phyloP scores from a whole-genome alignment of 2,329 filamentous ascomycete species.

The Exophiala bonariae region DNA sequence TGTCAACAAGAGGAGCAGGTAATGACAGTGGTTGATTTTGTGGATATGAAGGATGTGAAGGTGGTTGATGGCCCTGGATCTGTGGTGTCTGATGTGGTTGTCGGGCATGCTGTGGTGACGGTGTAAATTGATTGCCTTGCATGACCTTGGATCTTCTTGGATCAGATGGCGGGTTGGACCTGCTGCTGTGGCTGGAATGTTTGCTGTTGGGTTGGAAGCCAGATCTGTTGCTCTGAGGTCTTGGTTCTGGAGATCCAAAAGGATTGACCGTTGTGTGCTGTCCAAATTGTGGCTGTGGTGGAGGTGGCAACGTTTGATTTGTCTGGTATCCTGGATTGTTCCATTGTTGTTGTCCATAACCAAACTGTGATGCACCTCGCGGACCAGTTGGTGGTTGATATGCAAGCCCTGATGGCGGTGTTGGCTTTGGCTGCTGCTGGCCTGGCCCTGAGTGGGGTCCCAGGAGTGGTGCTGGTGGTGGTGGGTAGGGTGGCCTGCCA shows the following conservation, averaged over 20 bases:
- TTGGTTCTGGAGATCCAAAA: conserved; percentile 16
- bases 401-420: too few relatives aligned
- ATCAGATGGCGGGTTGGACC: conserved; percentile 1
- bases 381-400: too few relatives aligned
- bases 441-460: too few relatives aligned
- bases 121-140: neutral
- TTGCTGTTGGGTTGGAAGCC: neutral
- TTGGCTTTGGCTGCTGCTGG: too few relatives aligned
- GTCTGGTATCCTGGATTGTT: too few relatives aligned
- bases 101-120: neutral
- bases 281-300: conserved; percentile 6
- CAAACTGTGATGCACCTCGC: too few relatives aligned
- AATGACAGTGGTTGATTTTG: too few relatives aligned
- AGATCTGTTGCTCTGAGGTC: conserved; percentile 4
- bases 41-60: too few relatives aligned
- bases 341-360: neutral
- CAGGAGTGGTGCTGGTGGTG: neutral
- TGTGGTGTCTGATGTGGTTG: too few relatives aligned
- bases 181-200: conserved; percentile 4
- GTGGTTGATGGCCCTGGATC: too few relatives aligned
- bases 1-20: too few relatives aligned
- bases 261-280: conserved; percentile 6
- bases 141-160: neutral
- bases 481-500: conserved; percentile 1
- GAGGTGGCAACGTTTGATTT: neutral